Percentiles rank a stretch among this genome's conserved stretches.
phyloP scores from a whole-genome alignment of 441 rosid species.

The Metrosideros polymorpha region DNA sequence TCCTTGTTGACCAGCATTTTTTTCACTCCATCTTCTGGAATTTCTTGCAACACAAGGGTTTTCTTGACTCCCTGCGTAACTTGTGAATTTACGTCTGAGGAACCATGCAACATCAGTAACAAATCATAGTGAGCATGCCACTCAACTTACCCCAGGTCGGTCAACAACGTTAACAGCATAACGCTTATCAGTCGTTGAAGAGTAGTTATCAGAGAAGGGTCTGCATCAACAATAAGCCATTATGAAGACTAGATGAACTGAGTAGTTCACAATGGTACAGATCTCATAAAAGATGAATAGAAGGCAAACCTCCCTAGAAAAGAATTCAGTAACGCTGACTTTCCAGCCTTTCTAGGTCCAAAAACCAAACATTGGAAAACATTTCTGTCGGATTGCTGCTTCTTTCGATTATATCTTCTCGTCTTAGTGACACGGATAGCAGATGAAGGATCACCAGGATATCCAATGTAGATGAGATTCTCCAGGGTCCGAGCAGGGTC shows the following conservation, averaged over 20 bases:
- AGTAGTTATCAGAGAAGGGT: slow-evolving; percentile 40
- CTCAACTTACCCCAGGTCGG: slow-evolving; percentile 48
- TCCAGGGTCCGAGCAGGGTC: slow-evolving; percentile 68
- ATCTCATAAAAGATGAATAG: background rate
- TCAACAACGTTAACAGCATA: slow-evolving; percentile 77
- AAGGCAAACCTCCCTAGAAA: slow-evolving; percentile 58
- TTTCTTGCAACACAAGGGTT: slow-evolving; percentile 76
- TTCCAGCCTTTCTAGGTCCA: slow-evolving; percentile 80
- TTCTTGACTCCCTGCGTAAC: slow-evolving; percentile 55
- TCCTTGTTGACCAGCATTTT: slow-evolving; percentile 56
- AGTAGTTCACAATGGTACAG: background rate
- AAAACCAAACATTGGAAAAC: slow-evolving; percentile 75
- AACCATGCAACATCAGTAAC: background rate
- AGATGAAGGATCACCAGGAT: slow-evolving; percentile 44
- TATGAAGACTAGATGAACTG: background rate
- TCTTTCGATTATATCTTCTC: slow-evolving; percentile 52
- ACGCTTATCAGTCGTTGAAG: slow-evolving; percentile 39
- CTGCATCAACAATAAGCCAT: slow-evolving; percentile 25
- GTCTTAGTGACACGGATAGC: slow-evolving; percentile 58
- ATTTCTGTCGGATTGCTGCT: slow-evolving; percentile 62
- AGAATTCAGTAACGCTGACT: slow-evolving; percentile 57
- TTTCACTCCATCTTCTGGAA: slow-evolving; percentile 68
- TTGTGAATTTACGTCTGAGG: background rate
- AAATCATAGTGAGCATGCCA: background rate
- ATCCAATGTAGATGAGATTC: slow-evolving; percentile 59